Evolutionary conservation across 2,329 filamentous ascomycete species (phyloP), one percentile per base, ranked within the genome.

Genomic region (Seiridium cupressi): DNA sequence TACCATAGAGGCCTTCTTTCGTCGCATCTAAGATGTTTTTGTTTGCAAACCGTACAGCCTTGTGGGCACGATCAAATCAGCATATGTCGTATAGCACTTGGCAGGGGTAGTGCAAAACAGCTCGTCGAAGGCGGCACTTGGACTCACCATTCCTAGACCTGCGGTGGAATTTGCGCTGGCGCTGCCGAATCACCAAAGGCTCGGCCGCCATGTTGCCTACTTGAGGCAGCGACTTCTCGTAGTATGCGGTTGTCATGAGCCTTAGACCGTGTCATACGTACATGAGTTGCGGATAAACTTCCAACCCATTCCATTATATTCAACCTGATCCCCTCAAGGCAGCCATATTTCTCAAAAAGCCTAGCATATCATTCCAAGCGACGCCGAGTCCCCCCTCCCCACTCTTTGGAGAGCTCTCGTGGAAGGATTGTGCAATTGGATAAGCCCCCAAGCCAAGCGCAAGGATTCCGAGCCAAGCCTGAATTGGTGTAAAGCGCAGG

Each of bases 1-100:
- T 76, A 80, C 77, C 77, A 80, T 47, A 80, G 69, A 46, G 78
- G 78, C 63, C 72, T 77, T 61, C 72, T 72, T 64, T 81, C 78
- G 61, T 80, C 77, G 67, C 78, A 80, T 57, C 78, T 75, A 55
- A 80, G 78, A 63, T 79, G 78, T 63, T 78, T 75, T 58, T 67
- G 68, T 66, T 77, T 79, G 69, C 73, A 76, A 32, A 64, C 67
- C 58, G 69, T 65, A 55, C 75, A 77, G 55, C 74, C 74, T 57
- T 32, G 49, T 35, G 34, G 32, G 56, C 51, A 44, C 51, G 18
- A 38, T 26, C 32, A 10, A 32, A 53, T 61, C 57, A 61, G 60
- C 51, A 40, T 11, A 47, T 44, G 38, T 44, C 53, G 38, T 44
- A 26, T 36, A 55, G 18, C 18, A 26, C 18, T 26, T 26, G 18